Percentiles rank a stretch among this genome's conserved stretches.
Conservation (phyloP, 257 asterid genomes). For the Nicotiana tomentosiformis region DNA sequence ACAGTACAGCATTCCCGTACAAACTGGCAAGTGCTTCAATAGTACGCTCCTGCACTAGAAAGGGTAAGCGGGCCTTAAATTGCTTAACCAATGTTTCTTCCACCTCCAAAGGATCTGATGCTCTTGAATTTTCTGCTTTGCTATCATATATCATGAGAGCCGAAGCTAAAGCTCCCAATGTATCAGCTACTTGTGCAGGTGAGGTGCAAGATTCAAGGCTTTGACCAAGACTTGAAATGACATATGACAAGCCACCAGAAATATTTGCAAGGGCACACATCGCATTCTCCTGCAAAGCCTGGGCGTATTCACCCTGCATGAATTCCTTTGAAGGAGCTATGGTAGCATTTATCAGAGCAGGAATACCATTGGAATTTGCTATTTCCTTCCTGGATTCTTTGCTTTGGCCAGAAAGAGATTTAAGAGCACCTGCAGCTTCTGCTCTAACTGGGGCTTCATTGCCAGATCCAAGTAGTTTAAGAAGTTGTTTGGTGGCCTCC, state of each 20-base stretch:
- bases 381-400: constrained; percentile 85
- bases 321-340: constrained; percentile 99
- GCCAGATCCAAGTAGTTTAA: constrained; percentile 79
- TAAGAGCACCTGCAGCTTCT: constrained; percentile 94
- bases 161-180: constrained; percentile 96
- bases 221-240: constrained; percentile 95
- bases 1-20: constrained; percentile 74
- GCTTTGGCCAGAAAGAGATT: constrained; percentile 92
- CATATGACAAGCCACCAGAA: constrained; percentile 93
- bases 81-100: constrained; percentile 77
- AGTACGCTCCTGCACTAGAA: constrained; percentile 90
- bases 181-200: constrained; percentile 95
- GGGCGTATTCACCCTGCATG: constrained; percentile 99
- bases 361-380: constrained; percentile 83
- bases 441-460: constrained; percentile 94
- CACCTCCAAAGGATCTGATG: constrained; percentile 86
- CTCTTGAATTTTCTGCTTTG: constrained; percentile 74
- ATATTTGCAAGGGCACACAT: constrained; percentile 99
- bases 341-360: constrained; percentile 89
- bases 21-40: constrained; percentile 98
- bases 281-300: constrained; percentile 98
- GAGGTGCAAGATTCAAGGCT: constrained; percentile 94
- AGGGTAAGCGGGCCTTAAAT: constrained; percentile 59
- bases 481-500: constrained; percentile 76
- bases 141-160: constrained; percentile 94